Percentiles rank a stretch among this genome's conserved stretches.
phyloP scores from a whole-genome alignment of 2,329 filamentous ascomycete species.

The Cercospora citrullina region DNA sequence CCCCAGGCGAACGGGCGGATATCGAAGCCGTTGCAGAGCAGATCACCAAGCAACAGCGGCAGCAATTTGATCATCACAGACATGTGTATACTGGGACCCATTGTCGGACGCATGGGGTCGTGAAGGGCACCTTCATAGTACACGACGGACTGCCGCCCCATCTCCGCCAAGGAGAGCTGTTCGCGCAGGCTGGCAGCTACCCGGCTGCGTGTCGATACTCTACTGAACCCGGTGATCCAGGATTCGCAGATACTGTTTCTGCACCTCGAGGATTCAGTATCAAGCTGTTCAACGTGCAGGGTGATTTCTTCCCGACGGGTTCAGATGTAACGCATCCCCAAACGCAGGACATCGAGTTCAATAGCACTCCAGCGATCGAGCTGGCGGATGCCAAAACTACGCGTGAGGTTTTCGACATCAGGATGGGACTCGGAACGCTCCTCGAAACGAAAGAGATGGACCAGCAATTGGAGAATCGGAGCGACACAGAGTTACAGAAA shows the following conservation, averaged over 20 bases:
- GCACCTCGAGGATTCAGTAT: constrained; percentile 52
- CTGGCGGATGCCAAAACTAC: constrained; percentile 50
- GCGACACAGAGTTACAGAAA: constrained; percentile 44
- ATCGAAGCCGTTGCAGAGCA: constrained; percentile 49
- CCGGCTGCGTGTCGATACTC: constrained; percentile 43
- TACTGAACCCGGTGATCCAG: constrained; percentile 37
- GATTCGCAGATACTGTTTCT: constrained; percentile 46
- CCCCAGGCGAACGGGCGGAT: constrained; percentile 45
- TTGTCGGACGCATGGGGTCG: constrained; percentile 50
- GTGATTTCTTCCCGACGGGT: constrained; percentile 45
- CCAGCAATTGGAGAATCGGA: constrained; percentile 43
- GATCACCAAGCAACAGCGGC: constrained; percentile 50
- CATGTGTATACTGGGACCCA: constrained; percentile 48
- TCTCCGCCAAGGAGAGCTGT: constrained; percentile 47
- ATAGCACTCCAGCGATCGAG: constrained; percentile 51
- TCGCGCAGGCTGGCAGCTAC: constrained; percentile 33
- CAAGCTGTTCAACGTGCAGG: constrained; percentile 53
- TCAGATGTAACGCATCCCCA: constrained; percentile 33
- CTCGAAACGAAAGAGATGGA: constrained; percentile 43
- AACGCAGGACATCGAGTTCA: constrained; percentile 52
- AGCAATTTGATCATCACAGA: constrained; percentile 47
- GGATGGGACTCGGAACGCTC: constrained; percentile 41
- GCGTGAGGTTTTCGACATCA: constrained; percentile 46
- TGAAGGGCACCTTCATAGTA: constrained; percentile 51
- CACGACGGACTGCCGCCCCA: constrained; percentile 46